Evolutionary conservation across 441 rosid species (phyloP).

Genomic region (Bocquillonia castaneifolia): DNA sequence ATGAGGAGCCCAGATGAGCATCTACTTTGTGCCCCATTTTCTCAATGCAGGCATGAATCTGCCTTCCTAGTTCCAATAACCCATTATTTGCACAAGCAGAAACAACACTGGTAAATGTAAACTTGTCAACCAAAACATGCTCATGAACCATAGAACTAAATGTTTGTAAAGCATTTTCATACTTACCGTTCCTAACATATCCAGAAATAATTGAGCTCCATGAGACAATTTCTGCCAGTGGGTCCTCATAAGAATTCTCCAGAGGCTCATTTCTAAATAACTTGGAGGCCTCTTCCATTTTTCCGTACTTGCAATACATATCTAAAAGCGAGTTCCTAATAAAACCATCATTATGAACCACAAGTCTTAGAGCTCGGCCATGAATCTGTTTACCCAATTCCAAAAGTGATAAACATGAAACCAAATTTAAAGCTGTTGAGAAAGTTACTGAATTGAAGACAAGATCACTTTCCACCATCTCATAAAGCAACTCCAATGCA

Average conservation of each 20-base stretch:
- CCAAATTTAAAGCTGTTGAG: conserved; percentile 27
- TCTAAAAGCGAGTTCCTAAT: conserved; percentile 25
- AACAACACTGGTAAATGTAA: conserved; percentile 26
- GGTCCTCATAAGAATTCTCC: conserved; percentile 9
- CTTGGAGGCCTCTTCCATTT: conserved; percentile 18
- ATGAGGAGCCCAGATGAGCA: conserved; percentile 22
- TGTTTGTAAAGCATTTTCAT: conserved; percentile 27
- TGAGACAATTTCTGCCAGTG: conserved; percentile 20
- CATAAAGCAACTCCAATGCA: conserved; percentile 23
- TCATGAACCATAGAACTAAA: conserved; percentile 24
- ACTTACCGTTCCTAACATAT: conserved; percentile 24
- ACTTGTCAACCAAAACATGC: conserved; percentile 20
- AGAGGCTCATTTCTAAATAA: conserved; percentile 11
- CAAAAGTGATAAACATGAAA: conserved; percentile 19
- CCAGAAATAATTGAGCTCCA: conserved; percentile 32
- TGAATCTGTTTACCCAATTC: conserved; percentile 27
- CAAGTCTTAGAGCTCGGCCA: conserved; percentile 20
- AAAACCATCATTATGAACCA: conserved; percentile 14
- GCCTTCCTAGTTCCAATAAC: conserved; percentile 18
- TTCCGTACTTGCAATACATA: conserved; percentile 32
- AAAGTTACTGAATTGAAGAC: conserved; percentile 26
- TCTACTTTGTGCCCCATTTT: conserved; percentile 24
- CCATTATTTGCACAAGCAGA: conserved; percentile 26
- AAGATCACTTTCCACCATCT: conserved; percentile 31
- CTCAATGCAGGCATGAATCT: conserved; percentile 23